Evolutionary conservation across 306 rosid species (phyloP).

Genomic region (Calophaca sinica): DNA sequence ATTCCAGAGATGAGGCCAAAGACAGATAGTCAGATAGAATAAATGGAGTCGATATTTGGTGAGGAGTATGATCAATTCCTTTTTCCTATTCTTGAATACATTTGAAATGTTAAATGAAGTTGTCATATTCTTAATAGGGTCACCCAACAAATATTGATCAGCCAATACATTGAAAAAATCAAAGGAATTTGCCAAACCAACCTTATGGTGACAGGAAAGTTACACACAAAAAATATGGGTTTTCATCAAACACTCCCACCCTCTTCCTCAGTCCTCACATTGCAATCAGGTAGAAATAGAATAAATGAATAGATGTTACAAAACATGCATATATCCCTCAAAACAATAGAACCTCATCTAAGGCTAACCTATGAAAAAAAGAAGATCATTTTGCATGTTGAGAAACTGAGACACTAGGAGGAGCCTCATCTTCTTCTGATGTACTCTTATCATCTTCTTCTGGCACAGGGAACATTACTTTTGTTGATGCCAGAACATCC

Average conservation of each 20-base stretch:
- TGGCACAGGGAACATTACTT: slow-evolving; percentile 51
- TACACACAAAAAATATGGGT: slow-evolving; percentile 40
- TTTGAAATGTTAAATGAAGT: slow-evolving; percentile 11
- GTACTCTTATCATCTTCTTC: slow-evolving; percentile 51
- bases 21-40: no score
- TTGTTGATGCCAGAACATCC: slow-evolving; percentile 35
- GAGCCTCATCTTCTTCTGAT: slow-evolving; percentile 50
- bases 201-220: slow-evolving; percentile 38
- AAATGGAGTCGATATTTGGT: no score
- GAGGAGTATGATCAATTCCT: background rate
- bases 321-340: slow-evolving; percentile 38
- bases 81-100: slow-evolving; percentile 4
- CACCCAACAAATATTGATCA: slow-evolving; percentile 31
- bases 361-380: slow-evolving; percentile 49
- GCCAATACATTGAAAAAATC: slow-evolving; percentile 30
- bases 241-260: slow-evolving; percentile 33
- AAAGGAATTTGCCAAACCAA: slow-evolving; percentile 42
- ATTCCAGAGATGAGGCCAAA: background rate
- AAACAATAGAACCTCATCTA: slow-evolving; percentile 49
- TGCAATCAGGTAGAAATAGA: slow-evolving; percentile 29
- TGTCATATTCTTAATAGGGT: background rate
- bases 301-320: slow-evolving; percentile 44
- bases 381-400: slow-evolving; percentile 50
- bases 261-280: slow-evolving; percentile 38
- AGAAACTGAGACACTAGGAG: slow-evolving; percentile 39